phyloP scores from a whole-genome alignment of 1,284 basidiomycete species.

The Porodaedalea pini region DNA sequence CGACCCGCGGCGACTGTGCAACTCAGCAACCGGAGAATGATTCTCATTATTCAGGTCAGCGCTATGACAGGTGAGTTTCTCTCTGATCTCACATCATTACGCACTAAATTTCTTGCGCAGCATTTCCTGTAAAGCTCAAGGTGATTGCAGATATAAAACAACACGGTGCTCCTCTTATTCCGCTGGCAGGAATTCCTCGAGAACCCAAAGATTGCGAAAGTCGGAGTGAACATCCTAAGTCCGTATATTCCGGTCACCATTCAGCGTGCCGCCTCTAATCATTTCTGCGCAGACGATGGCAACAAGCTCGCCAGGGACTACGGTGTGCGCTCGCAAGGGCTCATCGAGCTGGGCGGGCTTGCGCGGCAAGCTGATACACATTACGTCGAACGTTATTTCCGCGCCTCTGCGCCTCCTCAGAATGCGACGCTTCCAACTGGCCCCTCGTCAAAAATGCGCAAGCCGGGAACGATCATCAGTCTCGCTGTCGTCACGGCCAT shows the following conservation, averaged over 20 bases:
- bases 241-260: constrained; percentile 23
- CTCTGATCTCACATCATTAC: not conserved
- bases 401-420: not conserved
- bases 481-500: constrained; percentile 51
- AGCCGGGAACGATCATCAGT: constrained; percentile 43
- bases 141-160: not conserved
- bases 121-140: constrained; percentile 9
- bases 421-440: not conserved
- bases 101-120: not conserved
- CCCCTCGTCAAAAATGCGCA: constrained; percentile 1
- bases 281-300: constrained; percentile 49
- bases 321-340: constrained; percentile 46
- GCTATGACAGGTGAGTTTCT: constrained; percentile 45
- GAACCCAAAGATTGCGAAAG: constrained; percentile 43
- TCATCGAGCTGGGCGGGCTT: constrained; percentile 55
- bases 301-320: constrained; percentile 58
- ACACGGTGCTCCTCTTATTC: no score
- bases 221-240: constrained; percentile 62
- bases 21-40: constrained; percentile 42
- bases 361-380: constrained; percentile 45
- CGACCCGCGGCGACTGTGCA: constrained; percentile 51
- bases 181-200: constrained; percentile 45
- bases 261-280: not conserved
- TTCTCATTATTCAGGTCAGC: constrained; percentile 56
- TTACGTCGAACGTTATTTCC: constrained; percentile 28